These are phyloP conservation scores for Coccomyxa subellipsoidea DNA, from an alignment of 163 green algal genomes.

Conservation along the genomic window DNA sequence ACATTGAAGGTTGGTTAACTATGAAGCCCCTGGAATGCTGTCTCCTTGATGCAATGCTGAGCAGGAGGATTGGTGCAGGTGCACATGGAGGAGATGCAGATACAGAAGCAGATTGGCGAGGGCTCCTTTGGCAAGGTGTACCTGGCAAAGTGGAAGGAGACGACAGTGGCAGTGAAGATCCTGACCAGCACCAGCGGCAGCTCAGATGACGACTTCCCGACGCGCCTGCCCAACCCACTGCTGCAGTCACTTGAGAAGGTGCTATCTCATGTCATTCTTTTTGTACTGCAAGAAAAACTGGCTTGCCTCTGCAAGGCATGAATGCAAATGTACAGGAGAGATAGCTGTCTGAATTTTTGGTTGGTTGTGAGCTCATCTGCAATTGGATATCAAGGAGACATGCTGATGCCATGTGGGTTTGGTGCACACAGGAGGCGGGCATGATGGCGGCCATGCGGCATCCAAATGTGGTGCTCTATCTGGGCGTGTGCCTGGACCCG, in stretches of 20 bases:
- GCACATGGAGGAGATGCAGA: constrained; percentile 53
- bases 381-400: neutral
- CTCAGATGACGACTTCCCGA: constrained; percentile 25
- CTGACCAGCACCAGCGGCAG: constrained; percentile 24
- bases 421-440: constrained; percentile 32
- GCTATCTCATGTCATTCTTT: neutral
- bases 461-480: constrained; percentile 53
- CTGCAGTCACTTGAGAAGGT: constrained; percentile 26
- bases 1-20: too few relatives aligned
- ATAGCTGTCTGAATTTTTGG: too few relatives aligned
- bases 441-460: constrained; percentile 51
- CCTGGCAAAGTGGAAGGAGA: constrained; percentile 55
- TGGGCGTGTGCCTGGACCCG: constrained; percentile 43
- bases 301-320: too few relatives aligned
- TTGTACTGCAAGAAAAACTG: too few relatives aligned
- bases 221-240: constrained; percentile 8
- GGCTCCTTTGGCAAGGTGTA: constrained; percentile 80
- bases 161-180: constrained; percentile 49
- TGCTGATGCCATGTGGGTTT: neutral
- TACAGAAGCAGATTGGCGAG: constrained; percentile 68
- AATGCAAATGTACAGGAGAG: too few relatives aligned
- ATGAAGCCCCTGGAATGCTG: too few relatives aligned
- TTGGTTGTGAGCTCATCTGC: too few relatives aligned
- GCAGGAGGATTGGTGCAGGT: too few relatives aligned
- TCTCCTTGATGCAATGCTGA: too few relatives aligned